Evolutionary conservation across 2,329 filamentous ascomycete species (phyloP).

Genomic region (Sporothrix humicola): DNA sequence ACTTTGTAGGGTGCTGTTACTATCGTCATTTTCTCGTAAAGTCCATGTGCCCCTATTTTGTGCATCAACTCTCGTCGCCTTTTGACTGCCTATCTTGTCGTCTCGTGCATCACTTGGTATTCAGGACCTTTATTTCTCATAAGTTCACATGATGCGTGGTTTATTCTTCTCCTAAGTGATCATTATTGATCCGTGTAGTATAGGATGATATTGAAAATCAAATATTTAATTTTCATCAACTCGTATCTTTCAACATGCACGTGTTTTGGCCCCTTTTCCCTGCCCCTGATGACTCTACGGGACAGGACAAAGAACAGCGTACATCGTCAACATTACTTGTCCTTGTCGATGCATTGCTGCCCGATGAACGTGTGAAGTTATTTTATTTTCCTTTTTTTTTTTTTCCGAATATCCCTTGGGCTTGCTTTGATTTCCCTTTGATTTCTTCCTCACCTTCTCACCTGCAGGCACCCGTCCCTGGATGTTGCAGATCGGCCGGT

Average conservation of each 20-base stretch:
- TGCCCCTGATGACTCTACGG: neutral
- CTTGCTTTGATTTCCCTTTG: neutral
- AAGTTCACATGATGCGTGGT: neutral
- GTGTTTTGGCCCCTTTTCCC: neutral
- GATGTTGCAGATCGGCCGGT: constrained; percentile 19
- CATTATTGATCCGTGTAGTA: neutral
- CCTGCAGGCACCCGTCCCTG: constrained; percentile 18
- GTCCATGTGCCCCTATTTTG: neutral
- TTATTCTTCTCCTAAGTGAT: neutral
- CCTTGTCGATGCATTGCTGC: constrained; percentile 6
- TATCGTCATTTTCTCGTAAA: neutral
- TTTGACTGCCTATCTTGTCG: neutral
- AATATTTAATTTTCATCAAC: neutral
- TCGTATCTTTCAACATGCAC: neutral
- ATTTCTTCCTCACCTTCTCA: neutral
- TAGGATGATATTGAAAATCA: neutral
- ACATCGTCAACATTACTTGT: neutral
- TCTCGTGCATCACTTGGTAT: neutral
- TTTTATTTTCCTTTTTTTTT: too few relatives aligned
- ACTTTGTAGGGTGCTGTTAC: neutral
- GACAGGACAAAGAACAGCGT: too few relatives aligned
- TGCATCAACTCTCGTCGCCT: neutral
- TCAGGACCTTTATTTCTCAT: neutral
- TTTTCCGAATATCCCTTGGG: too few relatives aligned
- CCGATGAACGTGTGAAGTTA: neutral